Conservation (phyloP, 1,139 yeast species). For the Insectozyma bohioensis region DNA sequence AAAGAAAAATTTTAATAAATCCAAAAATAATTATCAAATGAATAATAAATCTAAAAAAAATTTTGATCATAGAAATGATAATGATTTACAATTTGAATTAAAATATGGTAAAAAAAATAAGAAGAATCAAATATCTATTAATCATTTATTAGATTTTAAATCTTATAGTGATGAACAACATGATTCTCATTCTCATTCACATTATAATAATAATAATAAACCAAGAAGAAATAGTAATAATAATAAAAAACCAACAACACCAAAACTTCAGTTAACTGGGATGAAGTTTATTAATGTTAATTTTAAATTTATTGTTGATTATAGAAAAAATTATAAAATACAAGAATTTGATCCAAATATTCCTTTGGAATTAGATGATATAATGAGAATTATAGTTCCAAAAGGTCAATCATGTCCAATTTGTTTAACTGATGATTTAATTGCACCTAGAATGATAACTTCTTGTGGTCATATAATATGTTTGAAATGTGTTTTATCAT, state of each 20-base stretch:
- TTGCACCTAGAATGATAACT: constrained; percentile 90
- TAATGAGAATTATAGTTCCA: constrained; percentile 72
- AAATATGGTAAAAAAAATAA: constrained; percentile 29
- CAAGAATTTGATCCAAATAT: constrained; percentile 74
- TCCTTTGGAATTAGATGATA: constrained; percentile 60
- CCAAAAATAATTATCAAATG: neutral
- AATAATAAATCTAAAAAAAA: constrained; percentile 6
- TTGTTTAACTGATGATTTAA: constrained; percentile 77
- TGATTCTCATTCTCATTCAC: constrained; percentile 19
- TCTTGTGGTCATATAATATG: constrained; percentile 94
- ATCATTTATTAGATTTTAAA: constrained; percentile 63
- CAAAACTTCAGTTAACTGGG: constrained; percentile 54
- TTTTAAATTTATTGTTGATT: constrained; percentile 78
- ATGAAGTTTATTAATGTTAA: constrained; percentile 80
- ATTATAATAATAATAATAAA: constrained; percentile 6
- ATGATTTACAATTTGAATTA: constrained; percentile 14
- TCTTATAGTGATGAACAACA: constrained; percentile 48
- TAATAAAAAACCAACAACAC: constrained; percentile 9
- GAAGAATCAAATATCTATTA: constrained; percentile 59
- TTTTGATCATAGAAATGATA: constrained; percentile 7
- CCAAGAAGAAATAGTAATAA: constrained; percentile 19
- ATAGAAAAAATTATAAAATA: constrained; percentile 50
- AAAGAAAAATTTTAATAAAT: constrained; percentile 3
- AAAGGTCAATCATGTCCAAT: constrained; percentile 86
- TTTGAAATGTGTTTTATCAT: constrained; percentile 72